These are phyloP conservation scores for Fusarium floridanum DNA, from an alignment of 2,329 filamentous ascomycete genomes.

Conservation along the genomic window DNA sequence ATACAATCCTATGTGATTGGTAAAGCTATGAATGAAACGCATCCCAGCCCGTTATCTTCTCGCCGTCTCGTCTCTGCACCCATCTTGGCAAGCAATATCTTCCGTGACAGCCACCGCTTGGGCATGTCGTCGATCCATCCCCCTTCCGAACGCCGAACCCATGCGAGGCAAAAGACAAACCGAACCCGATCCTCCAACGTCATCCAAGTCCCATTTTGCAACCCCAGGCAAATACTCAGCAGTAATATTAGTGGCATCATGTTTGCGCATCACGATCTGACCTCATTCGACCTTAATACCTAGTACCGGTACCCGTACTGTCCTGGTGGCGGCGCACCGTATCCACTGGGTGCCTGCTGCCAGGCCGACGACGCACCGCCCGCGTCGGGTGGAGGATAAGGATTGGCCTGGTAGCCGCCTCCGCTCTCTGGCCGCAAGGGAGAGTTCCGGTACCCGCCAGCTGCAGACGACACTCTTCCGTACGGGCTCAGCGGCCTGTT, in stretches of 20 bases:
- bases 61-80: conserved; percentile 3
- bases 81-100: conserved; percentile 34
- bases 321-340: conserved; percentile 50
- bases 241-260: conserved; percentile 28
- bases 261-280: conserved; percentile 4
- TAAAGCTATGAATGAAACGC: background rate
- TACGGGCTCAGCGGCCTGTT: conserved; percentile 64
- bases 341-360: conserved; percentile 48
- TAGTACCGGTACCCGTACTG: conserved; percentile 55
- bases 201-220: conserved; percentile 35
- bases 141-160: conserved; percentile 45
- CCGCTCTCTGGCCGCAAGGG: conserved; percentile 63
- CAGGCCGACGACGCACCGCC: conserved; percentile 44
- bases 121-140: conserved; percentile 35
- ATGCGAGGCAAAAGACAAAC: conserved; percentile 45
- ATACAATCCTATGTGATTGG: background rate
- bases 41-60: conserved; percentile 1
- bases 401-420: conserved; percentile 42
- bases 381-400: conserved; percentile 49
- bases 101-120: conserved; percentile 27
- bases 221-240: conserved; percentile 9
- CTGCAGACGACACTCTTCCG: conserved; percentile 55
- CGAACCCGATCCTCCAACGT: conserved; percentile 27
- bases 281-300: conserved; percentile 44
- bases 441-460: conserved; percentile 64